Evolutionary conservation across 495 filamentous ascomycete species (phyloP).

Genomic region (Aspergillus conjunctus): DNA sequence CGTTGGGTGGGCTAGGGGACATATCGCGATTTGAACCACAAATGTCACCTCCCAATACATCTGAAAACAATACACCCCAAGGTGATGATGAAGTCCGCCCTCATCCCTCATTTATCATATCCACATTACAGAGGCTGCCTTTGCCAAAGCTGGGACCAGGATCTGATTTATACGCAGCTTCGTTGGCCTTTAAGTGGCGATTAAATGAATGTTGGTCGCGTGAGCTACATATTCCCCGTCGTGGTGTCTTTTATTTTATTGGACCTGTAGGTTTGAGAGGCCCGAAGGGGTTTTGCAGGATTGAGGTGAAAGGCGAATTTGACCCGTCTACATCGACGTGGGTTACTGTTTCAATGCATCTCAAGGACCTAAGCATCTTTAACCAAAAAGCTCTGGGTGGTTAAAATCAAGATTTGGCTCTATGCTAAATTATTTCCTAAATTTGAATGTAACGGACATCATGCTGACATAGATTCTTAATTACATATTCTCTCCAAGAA

Average conservation of each 20-base stretch:
- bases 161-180: conserved; percentile 45
- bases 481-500: too few relatives aligned
- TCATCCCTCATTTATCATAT: conserved; percentile 38
- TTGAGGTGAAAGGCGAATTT: conserved; percentile 62
- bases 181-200: conserved; percentile 55
- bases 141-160: conserved; percentile 41
- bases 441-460: too few relatives aligned
- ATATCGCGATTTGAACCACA: conserved; percentile 30
- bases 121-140: conserved; percentile 40
- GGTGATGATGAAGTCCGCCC: conserved; percentile 29
- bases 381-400: conserved; percentile 30
- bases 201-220: conserved; percentile 41
- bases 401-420: not conserved
- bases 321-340: conserved; percentile 54
- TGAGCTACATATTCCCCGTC: conserved; percentile 47
- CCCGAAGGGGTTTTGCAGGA: conserved; percentile 53
- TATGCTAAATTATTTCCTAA: not conserved
- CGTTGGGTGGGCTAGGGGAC: conserved; percentile 27
- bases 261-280: conserved; percentile 69
- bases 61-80: conserved; percentile 22
- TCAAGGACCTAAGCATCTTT: conserved; percentile 38
- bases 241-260: conserved; percentile 63
- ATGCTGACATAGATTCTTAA: not conserved
- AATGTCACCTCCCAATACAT: conserved; percentile 18
- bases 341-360: conserved; percentile 35